Evolutionary conservation across 331 rosid genomes (phyloP), one percentile per base, ranked within the genome.

Genomic region (Malus hybrid): DNA sequence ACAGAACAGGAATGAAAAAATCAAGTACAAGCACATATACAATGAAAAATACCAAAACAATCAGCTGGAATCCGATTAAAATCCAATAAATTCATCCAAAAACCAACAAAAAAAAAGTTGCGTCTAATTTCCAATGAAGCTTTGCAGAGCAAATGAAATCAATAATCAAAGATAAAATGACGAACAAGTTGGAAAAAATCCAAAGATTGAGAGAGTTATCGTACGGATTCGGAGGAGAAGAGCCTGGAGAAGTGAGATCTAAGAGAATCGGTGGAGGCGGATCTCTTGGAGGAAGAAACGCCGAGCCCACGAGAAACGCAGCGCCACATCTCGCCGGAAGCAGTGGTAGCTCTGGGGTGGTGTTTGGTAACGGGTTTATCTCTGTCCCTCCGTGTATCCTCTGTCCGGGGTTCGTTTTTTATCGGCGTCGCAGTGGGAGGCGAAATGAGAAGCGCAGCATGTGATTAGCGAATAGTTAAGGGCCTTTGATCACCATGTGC

Each of bases 291-390:
- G 69, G 78, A 79, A 46, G 88, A 73, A 36, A 82, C 75, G 29
- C 90, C 86, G 73, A 93, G 90, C 29, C 97, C 89, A 56, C 89
- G 95, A 69, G 96, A 88, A 74, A 94, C 89, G 83, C 91, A 88
- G 20, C 98, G 92, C 98, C 98, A 94, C 98, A 94, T 94, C 80
- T 80, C 73, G 67, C 29, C 46, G 28, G 15, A 36, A 36, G 69
- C 34, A 50, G 16, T 1, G 16, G 20, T 18, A 64, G 42, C 42
- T 64, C 24, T 18, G 44, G 6, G 54, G 65, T 2, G 75, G 33
- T 32, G 63, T 61, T 33, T 31, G 70, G 71, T 16, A 56, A 16
- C 36, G 10, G 42, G 71, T 10, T 61, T 15, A 39, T 24, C 18
- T 50, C 5, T 57, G 3, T 22, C 65, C 11, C 14, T 42, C 29